Evolutionary conservation across 345 rosid genomes (phyloP).

Genomic region (Draba incana): DNA sequence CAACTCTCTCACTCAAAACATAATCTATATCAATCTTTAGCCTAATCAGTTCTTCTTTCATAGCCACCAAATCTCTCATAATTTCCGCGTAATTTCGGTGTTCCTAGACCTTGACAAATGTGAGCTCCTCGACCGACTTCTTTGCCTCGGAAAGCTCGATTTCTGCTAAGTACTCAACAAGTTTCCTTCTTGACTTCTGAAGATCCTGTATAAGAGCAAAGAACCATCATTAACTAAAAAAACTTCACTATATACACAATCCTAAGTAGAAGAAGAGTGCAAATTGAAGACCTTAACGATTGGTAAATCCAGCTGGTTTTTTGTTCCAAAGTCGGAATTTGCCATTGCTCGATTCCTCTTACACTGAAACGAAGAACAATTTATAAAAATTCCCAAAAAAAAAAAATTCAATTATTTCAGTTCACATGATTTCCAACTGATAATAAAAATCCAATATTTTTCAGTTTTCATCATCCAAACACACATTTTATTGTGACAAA

Average conservation of each 20-base stretch:
- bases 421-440: neutral
- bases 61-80: slow-evolving; percentile 58
- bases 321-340: slow-evolving; percentile 30
- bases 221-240: slow-evolving; percentile 9
- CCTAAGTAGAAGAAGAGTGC: neutral
- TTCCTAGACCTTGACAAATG: slow-evolving; percentile 34
- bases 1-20: slow-evolving; percentile 51
- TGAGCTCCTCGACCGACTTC: slow-evolving; percentile 49
- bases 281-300: slow-evolving; percentile 45
- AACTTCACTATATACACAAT: too few relatives aligned
- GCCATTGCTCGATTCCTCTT: slow-evolving; percentile 39
- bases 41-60: slow-evolving; percentile 56
- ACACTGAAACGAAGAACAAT: neutral
- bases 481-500: too few relatives aligned
- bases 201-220: slow-evolving; percentile 43
- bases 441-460: neutral
- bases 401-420: too few relatives aligned
- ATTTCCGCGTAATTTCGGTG: slow-evolving; percentile 44
- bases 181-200: slow-evolving; percentile 49
- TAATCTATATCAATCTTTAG: slow-evolving; percentile 71
- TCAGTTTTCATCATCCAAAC: neutral
- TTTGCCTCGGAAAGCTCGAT: slow-evolving; percentile 49
- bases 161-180: slow-evolving; percentile 51
- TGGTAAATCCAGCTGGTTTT: too few relatives aligned
- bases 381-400: neutral